These are phyloP conservation scores for Meyerozyma elateridarum DNA, from an alignment of 1,139 yeast species.

Conservation along the genomic window DNA sequence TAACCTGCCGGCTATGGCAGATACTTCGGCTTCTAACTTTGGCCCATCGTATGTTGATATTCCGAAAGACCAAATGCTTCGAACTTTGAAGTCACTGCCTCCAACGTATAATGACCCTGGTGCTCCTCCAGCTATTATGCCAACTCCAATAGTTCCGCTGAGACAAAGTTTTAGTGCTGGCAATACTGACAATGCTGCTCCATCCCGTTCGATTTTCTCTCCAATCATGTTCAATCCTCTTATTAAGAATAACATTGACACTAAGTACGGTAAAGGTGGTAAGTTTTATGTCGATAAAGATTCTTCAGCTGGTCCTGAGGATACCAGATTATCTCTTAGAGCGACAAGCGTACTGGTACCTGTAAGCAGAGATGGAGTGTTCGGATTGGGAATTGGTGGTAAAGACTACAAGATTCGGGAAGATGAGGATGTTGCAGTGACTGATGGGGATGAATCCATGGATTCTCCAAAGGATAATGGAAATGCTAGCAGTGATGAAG, in stretches of 20 bases:
- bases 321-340: constrained; percentile 21
- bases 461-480: constrained; percentile 4
- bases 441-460: background rate
- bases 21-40: no score
- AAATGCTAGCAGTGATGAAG: constrained; percentile 21
- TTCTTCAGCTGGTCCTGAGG: constrained; percentile 18
- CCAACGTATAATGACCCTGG: constrained; percentile 77
- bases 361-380: background rate
- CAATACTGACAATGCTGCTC: constrained; percentile 1
- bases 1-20: constrained; percentile 5
- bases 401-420: no score
- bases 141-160: constrained; percentile 54
- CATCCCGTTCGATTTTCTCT: constrained; percentile 57
- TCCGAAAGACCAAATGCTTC: constrained; percentile 51
- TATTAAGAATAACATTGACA: constrained; percentile 69
- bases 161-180: constrained; percentile 8
- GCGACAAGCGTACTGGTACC: constrained; percentile 34
- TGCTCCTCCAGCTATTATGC: constrained; percentile 64
- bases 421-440: background rate
- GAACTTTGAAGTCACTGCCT: constrained; percentile 21
- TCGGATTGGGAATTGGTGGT: constrained; percentile 2
- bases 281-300: constrained; percentile 61
- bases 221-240: constrained; percentile 78
- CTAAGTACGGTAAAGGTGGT: constrained; percentile 82
- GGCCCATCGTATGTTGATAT: constrained; percentile 40